Conservation (phyloP, 768 basidiomycete species). For the Kwoniella mangroviensis region DNA sequence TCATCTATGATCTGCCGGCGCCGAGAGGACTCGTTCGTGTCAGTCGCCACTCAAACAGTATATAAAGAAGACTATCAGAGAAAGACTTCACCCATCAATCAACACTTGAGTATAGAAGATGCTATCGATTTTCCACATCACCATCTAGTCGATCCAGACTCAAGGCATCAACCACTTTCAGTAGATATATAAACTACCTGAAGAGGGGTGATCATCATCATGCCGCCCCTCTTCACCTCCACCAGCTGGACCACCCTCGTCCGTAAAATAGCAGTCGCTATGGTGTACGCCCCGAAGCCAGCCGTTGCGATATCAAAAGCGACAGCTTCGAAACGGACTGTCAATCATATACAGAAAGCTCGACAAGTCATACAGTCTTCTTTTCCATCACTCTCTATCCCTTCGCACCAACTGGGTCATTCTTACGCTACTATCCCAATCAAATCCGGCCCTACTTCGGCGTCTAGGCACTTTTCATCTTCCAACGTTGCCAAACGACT, state of each 20-base stretch:
- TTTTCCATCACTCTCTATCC: slow-evolving; percentile 18
- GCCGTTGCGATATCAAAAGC: neutral
- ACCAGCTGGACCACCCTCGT: slow-evolving; percentile 34
- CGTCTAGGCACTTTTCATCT: slow-evolving; percentile 1
- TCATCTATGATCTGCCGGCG: slow-evolving; percentile 6
- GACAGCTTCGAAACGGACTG: neutral
- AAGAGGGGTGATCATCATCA: slow-evolving; percentile 24
- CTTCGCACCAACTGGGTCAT: slow-evolving; percentile 18
- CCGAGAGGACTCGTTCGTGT: slow-evolving; percentile 14
- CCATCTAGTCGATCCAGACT: neutral
- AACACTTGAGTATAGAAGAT: neutral
- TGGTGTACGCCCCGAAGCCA: slow-evolving; percentile 32
- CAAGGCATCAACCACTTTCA: neutral
- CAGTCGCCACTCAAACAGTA: slow-evolving; percentile 16
- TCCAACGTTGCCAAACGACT: neutral
- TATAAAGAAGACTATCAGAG: neutral
- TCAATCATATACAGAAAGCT: slow-evolving; percentile 20
- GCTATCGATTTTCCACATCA: neutral
- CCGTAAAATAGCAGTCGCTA: slow-evolving; percentile 32
- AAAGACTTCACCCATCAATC: neutral
- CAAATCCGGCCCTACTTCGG: neutral
- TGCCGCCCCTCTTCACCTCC: slow-evolving; percentile 45
- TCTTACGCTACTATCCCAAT: slow-evolving; percentile 20
- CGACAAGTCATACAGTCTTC: slow-evolving; percentile 14
- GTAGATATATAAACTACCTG: neutral